Conservation (phyloP, 495 filamentous ascomycete species). For the Bacidia rubella region DNA sequence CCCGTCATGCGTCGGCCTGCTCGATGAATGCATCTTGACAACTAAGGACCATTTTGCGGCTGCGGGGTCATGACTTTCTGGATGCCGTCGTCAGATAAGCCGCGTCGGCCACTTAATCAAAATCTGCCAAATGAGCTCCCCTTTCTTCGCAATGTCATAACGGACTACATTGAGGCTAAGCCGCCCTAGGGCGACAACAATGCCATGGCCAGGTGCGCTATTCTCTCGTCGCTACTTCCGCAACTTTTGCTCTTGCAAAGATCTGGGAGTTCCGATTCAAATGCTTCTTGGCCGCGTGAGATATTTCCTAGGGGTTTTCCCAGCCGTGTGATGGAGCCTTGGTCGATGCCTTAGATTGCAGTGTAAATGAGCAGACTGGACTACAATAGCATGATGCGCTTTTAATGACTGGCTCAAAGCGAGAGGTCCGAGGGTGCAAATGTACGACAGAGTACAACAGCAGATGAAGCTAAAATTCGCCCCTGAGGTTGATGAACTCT, state of each 20-base stretch:
- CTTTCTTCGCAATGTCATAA: slow-evolving; percentile 3
- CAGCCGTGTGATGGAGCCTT: not conserved
- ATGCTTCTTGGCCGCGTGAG: slow-evolving; percentile 3
- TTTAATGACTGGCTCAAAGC: not conserved
- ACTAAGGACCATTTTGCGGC: too few relatives aligned
- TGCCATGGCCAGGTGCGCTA: not conserved
- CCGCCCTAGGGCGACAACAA: not conserved
- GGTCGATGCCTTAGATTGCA: not conserved
- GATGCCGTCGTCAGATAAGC: not conserved
- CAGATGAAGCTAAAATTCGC: slow-evolving; percentile 5
- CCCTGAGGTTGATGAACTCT: slow-evolving; percentile 1
- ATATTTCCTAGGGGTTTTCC: slow-evolving; percentile 1
- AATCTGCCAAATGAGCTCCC: not conserved
- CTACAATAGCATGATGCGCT: not conserved
- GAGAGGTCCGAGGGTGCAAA: not conserved
- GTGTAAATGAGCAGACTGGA: not conserved
- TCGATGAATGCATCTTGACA: not conserved
- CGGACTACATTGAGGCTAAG: slow-evolving; percentile 1
- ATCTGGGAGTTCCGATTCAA: not conserved
- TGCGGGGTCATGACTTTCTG: too few relatives aligned
- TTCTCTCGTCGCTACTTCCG: not conserved
- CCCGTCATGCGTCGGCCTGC: not conserved
- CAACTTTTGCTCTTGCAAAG: not conserved
- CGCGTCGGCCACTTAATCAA: not conserved
- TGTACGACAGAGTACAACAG: not conserved